These are phyloP conservation scores for Solanum paucissectum DNA, from an alignment of 257 asterid species.

Conservation along the genomic window DNA sequence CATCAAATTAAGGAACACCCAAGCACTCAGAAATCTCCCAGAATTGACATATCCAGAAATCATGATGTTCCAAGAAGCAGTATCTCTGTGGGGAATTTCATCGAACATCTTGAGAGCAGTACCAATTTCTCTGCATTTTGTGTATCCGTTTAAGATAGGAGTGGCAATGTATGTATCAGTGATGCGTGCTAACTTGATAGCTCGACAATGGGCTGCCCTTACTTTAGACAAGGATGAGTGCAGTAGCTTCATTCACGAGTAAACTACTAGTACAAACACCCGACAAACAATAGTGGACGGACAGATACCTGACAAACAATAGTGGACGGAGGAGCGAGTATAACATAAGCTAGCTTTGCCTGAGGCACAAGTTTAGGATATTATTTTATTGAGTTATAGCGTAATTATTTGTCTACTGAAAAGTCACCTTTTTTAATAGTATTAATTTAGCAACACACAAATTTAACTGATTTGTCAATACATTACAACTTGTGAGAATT, in stretches of 20 bases:
- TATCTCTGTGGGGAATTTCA: constrained; percentile 65
- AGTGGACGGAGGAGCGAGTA: too few relatives aligned
- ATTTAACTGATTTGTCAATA: too few relatives aligned
- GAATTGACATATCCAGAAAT: constrained; percentile 53
- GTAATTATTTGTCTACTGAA: too few relatives aligned
- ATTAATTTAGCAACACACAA: too few relatives aligned
- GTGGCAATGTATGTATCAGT: constrained; percentile 42
- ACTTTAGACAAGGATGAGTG: constrained; percentile 25
- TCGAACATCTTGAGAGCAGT: constrained; percentile 58
- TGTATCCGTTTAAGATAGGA: constrained; percentile 40
- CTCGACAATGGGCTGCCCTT: constrained; percentile 42
- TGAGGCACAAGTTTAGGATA: too few relatives aligned
- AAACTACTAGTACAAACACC: background rate
- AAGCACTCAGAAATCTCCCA: constrained; percentile 29
- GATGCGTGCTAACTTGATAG: constrained; percentile 33
- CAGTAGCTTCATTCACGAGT: constrained; percentile 43
- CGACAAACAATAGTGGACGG: too few relatives aligned
- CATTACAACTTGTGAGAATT: too few relatives aligned
- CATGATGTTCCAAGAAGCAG: constrained; percentile 76
- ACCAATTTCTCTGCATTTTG: constrained; percentile 34
- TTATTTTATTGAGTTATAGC: too few relatives aligned
- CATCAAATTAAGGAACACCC: constrained; percentile 54
- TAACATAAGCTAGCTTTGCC: too few relatives aligned
- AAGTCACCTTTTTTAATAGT: too few relatives aligned
- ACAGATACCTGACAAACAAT: too few relatives aligned